A percentile compares a stretch with the other conserved stretches of the same genome.
phyloP scores from a whole-genome alignment of 306 rosid species.

The Quercus dentata region DNA sequence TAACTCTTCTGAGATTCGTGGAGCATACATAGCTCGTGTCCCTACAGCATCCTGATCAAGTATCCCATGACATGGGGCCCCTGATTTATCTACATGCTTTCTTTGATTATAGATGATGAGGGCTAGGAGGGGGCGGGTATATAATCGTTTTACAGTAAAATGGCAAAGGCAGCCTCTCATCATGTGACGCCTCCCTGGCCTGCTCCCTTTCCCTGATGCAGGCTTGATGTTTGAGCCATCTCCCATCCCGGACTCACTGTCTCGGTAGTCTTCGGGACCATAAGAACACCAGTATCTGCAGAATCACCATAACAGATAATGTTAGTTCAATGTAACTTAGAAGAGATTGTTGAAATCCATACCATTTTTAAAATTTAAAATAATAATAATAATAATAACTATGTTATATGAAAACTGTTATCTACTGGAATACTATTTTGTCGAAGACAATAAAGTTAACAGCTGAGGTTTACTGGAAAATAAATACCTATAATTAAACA shows the following conservation, averaged over 20 bases:
- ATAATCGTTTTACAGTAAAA: conserved; percentile 72
- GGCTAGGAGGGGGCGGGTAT: conserved; percentile 58
- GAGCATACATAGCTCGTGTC: conserved; percentile 90
- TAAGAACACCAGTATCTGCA: conserved; percentile 85
- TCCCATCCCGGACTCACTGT: conserved; percentile 36
- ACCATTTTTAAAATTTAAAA: neutral
- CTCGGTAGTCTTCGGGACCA: conserved; percentile 84
- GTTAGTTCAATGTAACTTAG: conserved; percentile 1
- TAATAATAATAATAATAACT: neutral
- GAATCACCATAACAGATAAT: conserved; percentile 10
- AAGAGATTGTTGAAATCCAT: neutral
- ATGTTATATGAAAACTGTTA: neutral
- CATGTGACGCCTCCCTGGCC: conserved; percentile 91
- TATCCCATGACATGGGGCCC: conserved; percentile 77
- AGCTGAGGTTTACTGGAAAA: neutral
- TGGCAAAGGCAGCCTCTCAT: conserved; percentile 86
- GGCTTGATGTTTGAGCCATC: conserved; percentile 52
- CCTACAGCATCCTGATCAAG: conserved; percentile 73
- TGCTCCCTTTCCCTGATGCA: conserved; percentile 76
- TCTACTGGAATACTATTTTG: neutral
- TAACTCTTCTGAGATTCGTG: conserved; percentile 73
- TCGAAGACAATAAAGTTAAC: neutral
- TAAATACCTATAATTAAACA: neutral
- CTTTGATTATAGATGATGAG: conserved; percentile 71
- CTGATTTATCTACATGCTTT: conserved; percentile 67